Base-by-base conservation (phyloP, 1,284 basidiomycete genomes). In the Singerocomus inundabilis region DNA sequence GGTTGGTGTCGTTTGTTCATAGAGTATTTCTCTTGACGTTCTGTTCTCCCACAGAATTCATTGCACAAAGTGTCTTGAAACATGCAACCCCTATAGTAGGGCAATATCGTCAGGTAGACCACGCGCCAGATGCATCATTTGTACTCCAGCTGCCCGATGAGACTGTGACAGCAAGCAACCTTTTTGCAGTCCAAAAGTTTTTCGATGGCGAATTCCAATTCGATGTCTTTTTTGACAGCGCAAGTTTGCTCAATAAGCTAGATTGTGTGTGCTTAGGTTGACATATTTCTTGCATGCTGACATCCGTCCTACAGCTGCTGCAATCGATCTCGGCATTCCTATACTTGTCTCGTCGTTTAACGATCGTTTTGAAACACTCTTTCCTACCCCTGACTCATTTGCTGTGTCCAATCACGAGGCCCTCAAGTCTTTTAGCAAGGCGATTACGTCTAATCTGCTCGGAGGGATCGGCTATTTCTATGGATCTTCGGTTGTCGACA, bases 401-500 rank as follows among this genome's bases (percentile, higher is more conserved):
- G 67, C 72, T 47, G 72, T 74, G 2, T 69, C 76, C 7, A 72
- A 78, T 47, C 68, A 70, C 42, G 70, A 78, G 49, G 69, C 74
- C n/a, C 67, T 90, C 16, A 72, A 84, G 50, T 73, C 72, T 0
- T 95, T 95, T 65, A 95, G 93, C 1, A 88, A 89, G 61, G 86
- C 87, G 13, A 81, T 96, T 53, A 94, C 92, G 0, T 88, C 94
- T 0, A 96, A 93, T 64, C 78, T 97, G 38, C 70, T 96, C 12
- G 94, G 91, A 44, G 94, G 94, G 33, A 84, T 98, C 40, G 94
- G 95, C 11, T 98, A 95, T 71, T 98, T 93, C 69, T 88, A 94
- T 59, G 94, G 94, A n/a, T 81, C 79, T 4, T 93, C 91, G 0
- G 86, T 98, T 55, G 81, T 96, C 15, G 90, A 98, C 66, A 77